Base-by-base conservation (phyloP, 139 green algal genomes). In the Tetratostichococcus sp. region DNA sequence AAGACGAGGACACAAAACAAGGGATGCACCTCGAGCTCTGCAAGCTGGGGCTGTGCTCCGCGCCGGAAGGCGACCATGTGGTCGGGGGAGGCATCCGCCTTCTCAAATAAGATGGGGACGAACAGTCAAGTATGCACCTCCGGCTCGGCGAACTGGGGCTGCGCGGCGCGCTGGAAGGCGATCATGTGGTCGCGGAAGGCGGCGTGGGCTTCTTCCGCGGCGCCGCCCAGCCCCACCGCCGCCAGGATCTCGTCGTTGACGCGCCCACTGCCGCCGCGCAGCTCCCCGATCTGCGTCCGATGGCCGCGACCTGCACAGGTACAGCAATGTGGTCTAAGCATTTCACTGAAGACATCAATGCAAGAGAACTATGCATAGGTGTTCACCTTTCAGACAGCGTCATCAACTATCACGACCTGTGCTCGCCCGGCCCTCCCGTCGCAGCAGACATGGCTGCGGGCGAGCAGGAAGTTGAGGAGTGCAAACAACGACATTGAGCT, bases 241-340 rank as follows among this genome's bases (percentile, higher is more conserved):
- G 75, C 71, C 31, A 50, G 32, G 62, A 86, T 77, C 80, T 89
- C 85, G 1, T 39, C 66, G 72, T 79, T 67, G 23, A 89, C 77
- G 19, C 72, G 50, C 32, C 62, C 71, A 34, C 88, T 71, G 30
- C 85, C 83, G 23, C 65, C 32, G 23, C 73, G 71, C 70, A 91
- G 71, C 78, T 93, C 89, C 1, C 69, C 80, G 2, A 92, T 75
- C 72, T 87, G 67, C 23, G 58, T 69, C 22, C 73, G 42, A 92
- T 74, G 30, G 74, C 78, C 2, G 69, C 72, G 1, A 92, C 35
- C 83, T 93, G 87, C 65, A 73, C 16, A 16, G 4, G 2, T 0
- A 62, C 17, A 26, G 50, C 14, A 26, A 17, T 8, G 26, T 26
- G 50, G 11, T 62, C 0, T 4, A 26, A 26, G 19, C 14, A 26